Evolutionary conservation across 2,329 filamentous ascomycete genomes (phyloP).

Genomic region (Trichoderma brevicompactum): DNA sequence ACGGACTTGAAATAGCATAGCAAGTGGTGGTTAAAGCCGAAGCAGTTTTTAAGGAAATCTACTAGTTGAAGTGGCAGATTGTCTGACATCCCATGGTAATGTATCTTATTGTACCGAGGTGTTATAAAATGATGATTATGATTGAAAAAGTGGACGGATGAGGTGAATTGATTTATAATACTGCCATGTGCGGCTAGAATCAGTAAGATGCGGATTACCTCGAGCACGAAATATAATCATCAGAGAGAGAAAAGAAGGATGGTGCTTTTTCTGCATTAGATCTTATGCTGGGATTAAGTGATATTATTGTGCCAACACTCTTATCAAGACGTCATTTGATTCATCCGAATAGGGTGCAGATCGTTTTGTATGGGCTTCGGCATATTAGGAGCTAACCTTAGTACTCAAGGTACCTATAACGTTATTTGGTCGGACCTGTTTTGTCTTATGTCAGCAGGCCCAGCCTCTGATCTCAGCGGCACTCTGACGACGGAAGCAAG

Average conservation of each 20-base stretch:
- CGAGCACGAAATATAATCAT: too few species aligned
- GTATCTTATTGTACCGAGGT: not conserved
- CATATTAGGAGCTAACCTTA: too few species aligned
- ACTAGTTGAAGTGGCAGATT: not conserved
- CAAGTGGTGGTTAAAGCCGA: not conserved
- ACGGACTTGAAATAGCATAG: too few species aligned
- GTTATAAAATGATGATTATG: not conserved
- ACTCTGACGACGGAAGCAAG: not conserved
- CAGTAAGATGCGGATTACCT: too few species aligned
- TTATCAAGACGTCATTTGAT: too few species aligned
- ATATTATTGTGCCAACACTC: too few species aligned
- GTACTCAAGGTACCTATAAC: too few species aligned
- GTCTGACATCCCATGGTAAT: not conserved
- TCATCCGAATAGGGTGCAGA: too few species aligned
- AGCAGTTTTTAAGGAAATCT: not conserved
- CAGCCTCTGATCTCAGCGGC: conserved; percentile 20
- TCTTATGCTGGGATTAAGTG: too few species aligned
- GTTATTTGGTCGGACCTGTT: not conserved
- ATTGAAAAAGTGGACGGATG: not conserved
- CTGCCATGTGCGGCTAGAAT: not conserved
- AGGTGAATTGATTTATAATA: conserved; percentile 1
- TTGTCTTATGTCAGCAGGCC: conserved; percentile 21
- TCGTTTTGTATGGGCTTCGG: too few species aligned
- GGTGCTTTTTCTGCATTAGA: not conserved
- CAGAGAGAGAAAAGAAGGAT: too few species aligned